Base-by-base conservation (phyloP, 192 early-diverging fungal genomes). In the Spizellomyces punctatus region DNA sequence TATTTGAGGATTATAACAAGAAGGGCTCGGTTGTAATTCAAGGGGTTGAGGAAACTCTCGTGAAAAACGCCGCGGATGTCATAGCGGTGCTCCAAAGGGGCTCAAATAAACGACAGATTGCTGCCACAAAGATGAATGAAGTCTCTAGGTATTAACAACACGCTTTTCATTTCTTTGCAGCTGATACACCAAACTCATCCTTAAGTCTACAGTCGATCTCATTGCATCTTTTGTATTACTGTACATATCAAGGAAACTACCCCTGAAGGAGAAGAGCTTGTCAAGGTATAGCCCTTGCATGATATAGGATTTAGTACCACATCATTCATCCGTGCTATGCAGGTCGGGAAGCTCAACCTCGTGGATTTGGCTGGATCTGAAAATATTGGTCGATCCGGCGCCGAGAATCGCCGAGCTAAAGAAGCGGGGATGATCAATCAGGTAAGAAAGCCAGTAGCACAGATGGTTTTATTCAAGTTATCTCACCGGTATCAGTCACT, bases 321-420 rank as follows among this genome's bases (percentile, higher is more conserved):
- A 36, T 36, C 27, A 36, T 36, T 36, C 27, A 36, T 36, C 27
- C 27, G 27, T 36, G 27, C 4, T 10, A 9, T 27, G 8, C 50
- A 81, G 79, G 85, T 95, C 49, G 96, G 95, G 17, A 99, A 99
- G 65, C 80, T 99, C 14, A 96, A 98, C 73, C 82, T 99, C 21
- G 97, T 99, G 0, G 97, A 99, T 78, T 73, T 99, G 67, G 96
- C 97, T 0, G 96, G 97, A 6, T 93, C 91, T 47, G 96, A 99
- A 65, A 95, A 96, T 73, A 93, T 96, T 71, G 89, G 90, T 1
- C 89, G 92, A 36, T 93, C 93, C 0, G 97, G 95, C 6, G 96
- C 94, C 0, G 91, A 96, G 74, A 84, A 91, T 57, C 75, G 77
- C 17, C 78, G 93, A 16, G 94, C 93, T 17, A 86, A 89, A 54